phyloP scores from a whole-genome alignment of 129 eudicot genomes.

The Chrysanthemum lavandulifolium region DNA sequence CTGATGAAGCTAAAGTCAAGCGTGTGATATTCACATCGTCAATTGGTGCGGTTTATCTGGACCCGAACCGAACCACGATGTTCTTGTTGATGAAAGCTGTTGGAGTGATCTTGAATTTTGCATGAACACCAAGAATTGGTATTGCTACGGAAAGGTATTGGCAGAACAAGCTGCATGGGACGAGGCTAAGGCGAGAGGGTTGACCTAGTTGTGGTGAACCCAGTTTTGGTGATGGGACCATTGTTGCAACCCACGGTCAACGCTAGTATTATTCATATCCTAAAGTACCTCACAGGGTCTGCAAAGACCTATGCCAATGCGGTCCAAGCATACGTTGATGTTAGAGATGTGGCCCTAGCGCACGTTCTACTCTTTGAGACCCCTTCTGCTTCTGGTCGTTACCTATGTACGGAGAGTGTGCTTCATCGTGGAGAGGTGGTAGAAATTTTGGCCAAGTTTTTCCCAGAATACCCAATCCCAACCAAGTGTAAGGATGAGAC shows the following conservation, averaged over 20 bases:
- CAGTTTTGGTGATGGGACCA: constrained; percentile 87
- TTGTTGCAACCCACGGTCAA: constrained; percentile 75
- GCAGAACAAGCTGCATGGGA: constrained; percentile 95
- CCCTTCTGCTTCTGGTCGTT: constrained; percentile 76
- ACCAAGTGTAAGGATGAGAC: constrained; percentile 91
- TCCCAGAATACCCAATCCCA: constrained; percentile 91
- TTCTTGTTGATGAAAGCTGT: constrained; percentile 87
- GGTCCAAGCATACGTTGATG: constrained; percentile 88
- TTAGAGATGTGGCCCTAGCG: constrained; percentile 84
- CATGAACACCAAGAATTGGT: constrained; percentile 98
- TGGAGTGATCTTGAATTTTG: constrained; percentile 99
- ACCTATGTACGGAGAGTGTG: constrained; percentile 82
- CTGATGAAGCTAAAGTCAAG: constrained; percentile 80
- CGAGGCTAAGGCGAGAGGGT: constrained; percentile 77
- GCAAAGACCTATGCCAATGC: constrained; percentile 83
- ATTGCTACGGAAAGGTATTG: constrained; percentile 93
- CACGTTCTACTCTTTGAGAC: constrained; percentile 79
- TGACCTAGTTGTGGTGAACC: constrained; percentile 76
- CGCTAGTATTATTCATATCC: constrained; percentile 80
- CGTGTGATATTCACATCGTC: constrained; percentile 96
- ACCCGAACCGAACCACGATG: constrained; percentile 83
- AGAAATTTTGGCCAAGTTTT: constrained; percentile 78
- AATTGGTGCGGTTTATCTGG: constrained; percentile 95
- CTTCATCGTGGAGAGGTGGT: constrained; percentile 97
- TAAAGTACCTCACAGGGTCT: constrained; percentile 85